Evolutionary conservation across 352 stramenopile genomes (phyloP), one percentile per base, ranked within the genome.

Genomic region (Phytophthora tubulina): DNA sequence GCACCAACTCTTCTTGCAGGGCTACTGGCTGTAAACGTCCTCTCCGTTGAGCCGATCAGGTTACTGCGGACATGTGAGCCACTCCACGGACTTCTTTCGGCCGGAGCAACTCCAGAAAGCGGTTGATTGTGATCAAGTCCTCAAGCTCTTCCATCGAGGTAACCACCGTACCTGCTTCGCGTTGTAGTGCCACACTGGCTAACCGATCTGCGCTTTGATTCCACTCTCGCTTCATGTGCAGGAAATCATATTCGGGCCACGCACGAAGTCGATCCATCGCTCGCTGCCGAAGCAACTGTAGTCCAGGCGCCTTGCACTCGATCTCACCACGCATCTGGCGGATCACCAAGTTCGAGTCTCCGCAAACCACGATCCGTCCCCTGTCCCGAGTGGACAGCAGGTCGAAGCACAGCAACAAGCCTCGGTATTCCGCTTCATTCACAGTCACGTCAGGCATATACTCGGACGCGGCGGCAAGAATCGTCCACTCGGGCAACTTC

Each of bases 401-500:
- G 35, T 53, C 46, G 32, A 46, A 36, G 11, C 36, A 7, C 7
- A 41, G 36, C 11, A 13, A 13, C 36, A 11, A 41, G 7, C 11
- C 36, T 17, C 46, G 21, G 21, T 21, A 21, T 21, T 21, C 21
- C 21, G 21, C 21, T 21, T 21, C 21, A 21, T 21, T 21, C 21
- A 21, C 21, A 0, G 21, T 21, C 21, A 21, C 21, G 21, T 21
- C 21, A 21, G 21, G 21, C 21, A 21, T 21, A 21, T 1, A 21
- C 21, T 41, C 11, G 7, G 36, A 41, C 36, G 7, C 36, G 17
- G 52, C 7, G 64, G 32, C 0, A 73, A 1, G 54, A 50, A 17
- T 74, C 70, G 17, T 74, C 44, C 0, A 57, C 0, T 45, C 65
- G 0, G 65, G 61, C 1, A 62, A 11, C 10, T 63, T 56, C 71